Evolutionary conservation across 495 filamentous ascomycete genomes (phyloP).

Genomic region (Penicillium lagena): DNA sequence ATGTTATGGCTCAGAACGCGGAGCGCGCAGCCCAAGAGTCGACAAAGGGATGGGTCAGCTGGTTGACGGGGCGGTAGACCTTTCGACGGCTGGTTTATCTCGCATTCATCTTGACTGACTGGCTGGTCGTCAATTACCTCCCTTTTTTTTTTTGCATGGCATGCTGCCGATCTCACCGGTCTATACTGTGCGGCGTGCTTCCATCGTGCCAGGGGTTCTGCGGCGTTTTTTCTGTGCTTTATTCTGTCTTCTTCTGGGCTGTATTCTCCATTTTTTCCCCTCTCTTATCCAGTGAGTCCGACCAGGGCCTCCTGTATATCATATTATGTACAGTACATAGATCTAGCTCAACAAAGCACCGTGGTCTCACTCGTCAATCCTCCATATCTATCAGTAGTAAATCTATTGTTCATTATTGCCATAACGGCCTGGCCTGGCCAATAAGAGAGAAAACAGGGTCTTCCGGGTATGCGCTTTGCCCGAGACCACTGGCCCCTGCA

Average conservation of each 20-base stretch:
- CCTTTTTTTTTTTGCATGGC: conserved; percentile 25
- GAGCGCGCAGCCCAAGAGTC: conserved; percentile 33
- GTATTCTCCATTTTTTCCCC: conserved; percentile 10
- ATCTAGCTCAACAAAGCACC: conserved; percentile 1
- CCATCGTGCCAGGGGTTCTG: conserved; percentile 21
- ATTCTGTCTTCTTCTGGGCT: conserved; percentile 6
- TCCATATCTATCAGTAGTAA: background rate
- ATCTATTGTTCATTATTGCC: background rate
- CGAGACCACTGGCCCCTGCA: conserved; percentile 6
- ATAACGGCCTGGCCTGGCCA: background rate
- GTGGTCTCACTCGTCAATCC: too few species aligned
- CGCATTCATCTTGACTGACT: background rate
- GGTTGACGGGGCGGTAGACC: conserved; percentile 35
- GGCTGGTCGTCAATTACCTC: conserved; percentile 1
- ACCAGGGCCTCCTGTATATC: conserved; percentile 17
- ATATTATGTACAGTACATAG: conserved; percentile 32
- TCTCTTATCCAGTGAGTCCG: background rate
- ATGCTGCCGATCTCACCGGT: conserved; percentile 6
- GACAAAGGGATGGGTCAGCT: conserved; percentile 37
- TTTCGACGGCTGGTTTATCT: background rate
- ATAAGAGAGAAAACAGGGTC: background rate
- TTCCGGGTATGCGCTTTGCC: conserved; percentile 18
- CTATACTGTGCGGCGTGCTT: conserved; percentile 14
- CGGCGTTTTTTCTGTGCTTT: conserved; percentile 19
- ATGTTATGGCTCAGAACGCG: conserved; percentile 36